Evolutionary conservation across 2,329 filamentous ascomycete genomes (phyloP).

Genomic region (Pseudopyricularia javanii): DNA sequence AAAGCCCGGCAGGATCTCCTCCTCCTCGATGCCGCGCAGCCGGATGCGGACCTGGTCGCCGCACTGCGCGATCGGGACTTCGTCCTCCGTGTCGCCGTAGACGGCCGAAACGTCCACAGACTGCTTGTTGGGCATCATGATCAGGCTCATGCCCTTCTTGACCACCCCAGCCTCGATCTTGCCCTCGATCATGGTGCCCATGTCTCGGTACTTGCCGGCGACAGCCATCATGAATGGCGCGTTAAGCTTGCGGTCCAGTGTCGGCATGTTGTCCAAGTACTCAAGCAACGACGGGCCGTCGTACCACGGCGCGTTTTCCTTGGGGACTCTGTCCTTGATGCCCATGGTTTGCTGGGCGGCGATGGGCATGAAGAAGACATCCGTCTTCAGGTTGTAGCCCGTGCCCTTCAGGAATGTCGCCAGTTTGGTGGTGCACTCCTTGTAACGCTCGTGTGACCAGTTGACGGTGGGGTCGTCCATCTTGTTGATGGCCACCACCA

Average conservation of each 20-base stretch:
- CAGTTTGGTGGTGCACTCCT: constrained; percentile 87
- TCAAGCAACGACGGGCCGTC: constrained; percentile 84
- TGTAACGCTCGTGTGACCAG: constrained; percentile 87
- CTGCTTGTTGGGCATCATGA: constrained; percentile 95
- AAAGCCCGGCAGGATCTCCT: constrained; percentile 90
- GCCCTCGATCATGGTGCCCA: constrained; percentile 95
- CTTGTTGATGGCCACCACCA: constrained; percentile 94
- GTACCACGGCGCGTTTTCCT: constrained; percentile 70
- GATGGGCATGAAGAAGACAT: constrained; percentile 92
- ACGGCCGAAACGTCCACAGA: constrained; percentile 69
- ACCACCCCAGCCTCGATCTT: constrained; percentile 92
- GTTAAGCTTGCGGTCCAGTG: constrained; percentile 89
- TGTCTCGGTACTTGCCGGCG: constrained; percentile 89
- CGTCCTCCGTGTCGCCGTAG: constrained; percentile 94
- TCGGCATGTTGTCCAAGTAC: constrained; percentile 59
- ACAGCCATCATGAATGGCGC: constrained; percentile 99
- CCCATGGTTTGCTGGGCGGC: constrained; percentile 77
- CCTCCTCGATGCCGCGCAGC: constrained; percentile 90
- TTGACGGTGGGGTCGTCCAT: constrained; percentile 97
- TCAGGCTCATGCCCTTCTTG: constrained; percentile 73
- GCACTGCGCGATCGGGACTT: constrained; percentile 68
- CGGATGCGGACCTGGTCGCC: constrained; percentile 92
- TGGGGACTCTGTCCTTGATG: constrained; percentile 79
- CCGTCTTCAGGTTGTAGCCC: constrained; percentile 87
- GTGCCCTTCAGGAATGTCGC: constrained; percentile 78